Base-by-base conservation (phyloP, 176 grass and related monocot species). In the Avena eriantha region DNA sequence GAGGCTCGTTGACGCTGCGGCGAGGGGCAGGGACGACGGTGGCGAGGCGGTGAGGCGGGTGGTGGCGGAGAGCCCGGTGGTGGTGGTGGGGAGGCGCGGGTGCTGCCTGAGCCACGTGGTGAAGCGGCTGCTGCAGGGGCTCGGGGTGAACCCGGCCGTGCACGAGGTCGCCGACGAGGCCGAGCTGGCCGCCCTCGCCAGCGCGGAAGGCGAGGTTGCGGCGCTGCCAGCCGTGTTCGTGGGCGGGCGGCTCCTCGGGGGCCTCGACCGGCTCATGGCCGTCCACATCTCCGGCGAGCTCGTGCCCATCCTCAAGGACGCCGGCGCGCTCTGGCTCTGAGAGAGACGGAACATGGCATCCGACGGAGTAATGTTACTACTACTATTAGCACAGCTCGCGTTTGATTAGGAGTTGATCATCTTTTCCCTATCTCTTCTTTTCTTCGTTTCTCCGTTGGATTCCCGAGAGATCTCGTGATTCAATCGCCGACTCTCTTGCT, bases 31-130 rank as follows among this genome's bases (percentile, higher is more conserved):
- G 13, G 61, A 50, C 69, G 61, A 50, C 69, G 56, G 22, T 4
- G 31, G 26, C 10, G 73, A 51, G 66, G 72, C 67, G 57, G 64
- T 92, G 81, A 77, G 82, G 82, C 74, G 78, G 53, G 80, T 86
- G 36, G 97, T 94, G 85, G 82, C 87, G 74, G 97, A 96, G 82
- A 93, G 93, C 77, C 87, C 97, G 8, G 94, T 88, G 77, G 75
- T 94, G 55, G 92, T 99, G 79, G 87, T 99, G 65, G 94, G 92
- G 8, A 47, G 80, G 86, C 74, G 84, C 79, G 96, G 90, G 22
- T 98, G 97, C 86, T 99, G 97, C 85, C 88, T 99, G 55, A 93
- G 92, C 87, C 97, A 99, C 84, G 92, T 96, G 2, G 97, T 95
- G 61, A 91, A 90, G 86, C 86, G 87, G 46, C 83, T 96, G 86